These are phyloP conservation scores for Leucaena leucocephala DNA, from an alignment of 306 rosid genomes.

Conservation along the genomic window DNA sequence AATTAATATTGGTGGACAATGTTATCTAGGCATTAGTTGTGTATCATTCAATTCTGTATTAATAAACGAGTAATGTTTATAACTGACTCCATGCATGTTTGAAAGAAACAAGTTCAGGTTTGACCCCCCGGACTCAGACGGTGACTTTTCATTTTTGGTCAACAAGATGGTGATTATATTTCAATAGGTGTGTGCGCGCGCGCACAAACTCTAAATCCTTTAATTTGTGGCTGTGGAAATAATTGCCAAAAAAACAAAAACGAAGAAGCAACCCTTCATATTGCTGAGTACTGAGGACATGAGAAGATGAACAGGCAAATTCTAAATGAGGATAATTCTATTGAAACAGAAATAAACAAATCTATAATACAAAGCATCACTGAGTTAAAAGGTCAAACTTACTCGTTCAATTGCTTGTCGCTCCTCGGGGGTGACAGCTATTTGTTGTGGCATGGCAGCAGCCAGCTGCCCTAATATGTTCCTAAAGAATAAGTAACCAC, in stretches of 20 bases:
- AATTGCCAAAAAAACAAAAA: not conserved
- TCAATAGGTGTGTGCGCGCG: not conserved
- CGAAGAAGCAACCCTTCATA: not conserved
- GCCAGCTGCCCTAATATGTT: conserved; percentile 53
- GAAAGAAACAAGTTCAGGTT: not conserved
- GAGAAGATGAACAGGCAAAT: conserved; percentile 4
- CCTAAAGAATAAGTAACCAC: conserved; percentile 34
- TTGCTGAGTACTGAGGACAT: not conserved
- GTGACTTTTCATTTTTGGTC: not conserved
- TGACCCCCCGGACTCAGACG: not conserved
- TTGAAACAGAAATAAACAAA: not conserved
- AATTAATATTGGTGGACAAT: conserved; percentile 2
- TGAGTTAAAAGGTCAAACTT: conserved; percentile 29
- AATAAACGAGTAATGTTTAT: not conserved
- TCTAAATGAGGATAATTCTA: not conserved
- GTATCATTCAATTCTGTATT: not conserved
- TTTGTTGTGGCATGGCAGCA: conserved; percentile 53
- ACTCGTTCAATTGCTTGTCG: conserved; percentile 73
- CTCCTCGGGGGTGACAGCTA: conserved; percentile 70
- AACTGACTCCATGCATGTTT: not conserved
- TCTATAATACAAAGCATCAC: not conserved
- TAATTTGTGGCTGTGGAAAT: not conserved
- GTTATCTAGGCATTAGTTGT: not conserved
- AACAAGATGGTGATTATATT: not conserved
- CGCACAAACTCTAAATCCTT: not conserved